Percentiles rank a stretch among this genome's conserved stretches.
phyloP scores from a whole-genome alignment of 2,329 filamentous ascomycete genomes.

The Fusarium albidum region DNA sequence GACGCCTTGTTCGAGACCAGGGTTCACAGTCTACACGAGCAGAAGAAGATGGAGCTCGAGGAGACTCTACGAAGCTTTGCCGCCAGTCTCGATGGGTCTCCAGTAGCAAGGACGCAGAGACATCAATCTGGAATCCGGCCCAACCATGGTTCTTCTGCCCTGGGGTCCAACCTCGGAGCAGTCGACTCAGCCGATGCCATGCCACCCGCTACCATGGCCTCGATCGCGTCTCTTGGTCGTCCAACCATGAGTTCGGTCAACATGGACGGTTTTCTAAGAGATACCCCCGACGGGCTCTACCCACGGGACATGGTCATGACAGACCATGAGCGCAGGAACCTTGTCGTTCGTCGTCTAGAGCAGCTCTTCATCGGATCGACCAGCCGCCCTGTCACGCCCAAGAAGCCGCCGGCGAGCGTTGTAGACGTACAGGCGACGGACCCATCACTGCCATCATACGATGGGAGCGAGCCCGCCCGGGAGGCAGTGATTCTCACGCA shows the following conservation, averaged over 20 bases:
- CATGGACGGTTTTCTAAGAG: conserved; percentile 74
- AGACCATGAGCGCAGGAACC: conserved; percentile 77
- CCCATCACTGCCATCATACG: conserved; percentile 44
- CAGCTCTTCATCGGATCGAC: conserved; percentile 82
- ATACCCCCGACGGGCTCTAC: conserved; percentile 75
- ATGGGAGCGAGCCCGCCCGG: conserved; percentile 47
- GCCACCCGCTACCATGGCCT: conserved; percentile 59
- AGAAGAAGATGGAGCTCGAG: conserved; percentile 81
- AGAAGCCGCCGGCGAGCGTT: conserved; percentile 30
- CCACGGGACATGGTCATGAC: conserved; percentile 70
- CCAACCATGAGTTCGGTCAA: conserved; percentile 48
- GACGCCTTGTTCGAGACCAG: conserved; percentile 87
- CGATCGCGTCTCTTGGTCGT: conserved; percentile 49
- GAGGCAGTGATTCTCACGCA: conserved; percentile 60
- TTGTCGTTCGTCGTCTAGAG: conserved; percentile 79
- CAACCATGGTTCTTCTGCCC: conserved; percentile 61
- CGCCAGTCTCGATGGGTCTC: conserved; percentile 64
- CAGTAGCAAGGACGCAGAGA: conserved; percentile 50
- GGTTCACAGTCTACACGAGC: conserved; percentile 74
- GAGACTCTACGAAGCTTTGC: conserved; percentile 76
- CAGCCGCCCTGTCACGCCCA: conserved; percentile 48
- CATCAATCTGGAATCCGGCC: conserved; percentile 51
- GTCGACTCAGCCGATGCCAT: conserved; percentile 72
- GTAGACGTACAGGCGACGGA: conserved; percentile 38
- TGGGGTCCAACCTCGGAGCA: conserved; percentile 61